phyloP scores from a whole-genome alignment of 2,329 filamentous ascomycete genomes.

The Rosellinia necatrix region DNA sequence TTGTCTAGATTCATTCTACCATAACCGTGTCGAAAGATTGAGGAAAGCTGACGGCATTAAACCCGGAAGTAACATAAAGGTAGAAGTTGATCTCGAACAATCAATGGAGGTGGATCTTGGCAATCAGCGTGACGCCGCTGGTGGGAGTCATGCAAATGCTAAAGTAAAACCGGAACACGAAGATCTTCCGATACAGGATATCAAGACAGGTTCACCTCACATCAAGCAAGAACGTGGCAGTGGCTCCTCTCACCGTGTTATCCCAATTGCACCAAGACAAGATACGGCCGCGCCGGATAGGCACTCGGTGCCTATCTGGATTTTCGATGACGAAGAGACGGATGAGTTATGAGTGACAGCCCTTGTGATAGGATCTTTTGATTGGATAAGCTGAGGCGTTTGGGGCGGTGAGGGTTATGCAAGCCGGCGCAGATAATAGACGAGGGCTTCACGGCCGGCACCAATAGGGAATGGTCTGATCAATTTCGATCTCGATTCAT shows the following conservation, averaged over 20 bases:
- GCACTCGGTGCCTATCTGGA: slow-evolving; percentile 32
- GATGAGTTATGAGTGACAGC: slow-evolving; percentile 35
- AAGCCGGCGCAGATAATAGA: not conserved
- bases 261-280: slow-evolving; percentile 19
- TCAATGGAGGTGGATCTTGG: slow-evolving; percentile 7
- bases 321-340: slow-evolving; percentile 37
- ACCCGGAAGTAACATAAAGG: not conserved
- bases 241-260: not conserved
- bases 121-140: not conserved
- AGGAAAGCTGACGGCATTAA: slow-evolving; percentile 37
- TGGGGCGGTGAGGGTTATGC: not conserved
- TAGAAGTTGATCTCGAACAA: slow-evolving; percentile 2
- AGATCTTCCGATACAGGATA: slow-evolving; percentile 11
- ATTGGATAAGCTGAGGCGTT: not conserved
- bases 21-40: slow-evolving; percentile 61
- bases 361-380: slow-evolving; percentile 13
- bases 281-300: slow-evolving; percentile 15
- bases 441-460: not conserved
- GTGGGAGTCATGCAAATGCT: not conserved
- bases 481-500: not conserved
- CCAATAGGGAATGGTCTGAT: not conserved
- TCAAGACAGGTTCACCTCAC: slow-evolving; percentile 1
- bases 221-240: slow-evolving; percentile 23
- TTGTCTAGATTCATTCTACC: slow-evolving; percentile 82
- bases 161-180: slow-evolving; percentile 9